Base-by-base conservation (phyloP, 495 filamentous ascomycete species). In the Penicillium pulvis region DNA sequence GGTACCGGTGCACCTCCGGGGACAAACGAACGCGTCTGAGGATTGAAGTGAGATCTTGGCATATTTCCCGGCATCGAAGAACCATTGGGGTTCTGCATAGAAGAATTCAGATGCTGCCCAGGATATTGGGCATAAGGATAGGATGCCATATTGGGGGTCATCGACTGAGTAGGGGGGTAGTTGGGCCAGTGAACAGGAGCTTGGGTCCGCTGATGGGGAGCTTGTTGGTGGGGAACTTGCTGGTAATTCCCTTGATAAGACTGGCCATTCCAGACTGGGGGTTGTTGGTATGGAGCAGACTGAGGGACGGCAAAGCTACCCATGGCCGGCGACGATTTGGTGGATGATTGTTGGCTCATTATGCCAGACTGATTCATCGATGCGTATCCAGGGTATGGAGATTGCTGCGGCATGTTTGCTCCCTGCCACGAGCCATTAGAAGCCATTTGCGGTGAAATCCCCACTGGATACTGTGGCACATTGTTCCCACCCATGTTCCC, bases 1-100 rank as follows among this genome's bases (percentile, higher is more conserved):
- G 62, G 53, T 26, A 59, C 24, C 11, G 71, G 51, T 39, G 70
- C 56, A 44, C 69, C 66, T 20, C 81, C 80, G 20, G 93, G 93
- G 43, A 96, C 83, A 66, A 97, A 97, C 3, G 91, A 86, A 58
- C 92, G 89, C 11, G 90, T 96, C 71, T 96, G 92, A 0, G 93
- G 93, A 63, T 97, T 96, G 79, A 97, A 96, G 20, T 88, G 83
- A 65, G 91, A 88, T 23, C 91, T 80, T 66, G 86, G 89, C 71
- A 88, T 95, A 72, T 87, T 91, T 17, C 89, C 90, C 14, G 90
- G 90, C 43, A 96, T 82, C 30, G 89, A 87, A 68, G 94, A 90
- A 57, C 87, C 81, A 47, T 81, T 75, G 48, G 73, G 63, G 52
- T 65, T 85, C 67, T 88, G 86, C 43, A 87, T 79, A 52, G 85